Evolutionary conservation across 129 eudicot species (phyloP).

Genomic region (Calendula officinalis): DNA sequence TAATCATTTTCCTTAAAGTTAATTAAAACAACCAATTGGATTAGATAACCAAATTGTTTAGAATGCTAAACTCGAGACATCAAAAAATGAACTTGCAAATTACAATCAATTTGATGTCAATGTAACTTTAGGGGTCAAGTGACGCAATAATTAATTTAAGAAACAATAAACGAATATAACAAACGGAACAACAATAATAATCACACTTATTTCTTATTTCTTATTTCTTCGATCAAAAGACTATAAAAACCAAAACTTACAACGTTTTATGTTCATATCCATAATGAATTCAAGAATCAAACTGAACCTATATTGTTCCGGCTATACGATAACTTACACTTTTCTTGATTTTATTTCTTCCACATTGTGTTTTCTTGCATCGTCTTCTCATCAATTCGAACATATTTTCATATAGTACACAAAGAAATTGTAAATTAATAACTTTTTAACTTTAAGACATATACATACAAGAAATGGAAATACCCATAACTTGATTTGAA

Average conservation of each 20-base stretch:
- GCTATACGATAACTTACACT: conserved; percentile 29
- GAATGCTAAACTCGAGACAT: neutral
- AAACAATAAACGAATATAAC: neutral
- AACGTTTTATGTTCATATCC: conserved; percentile 22
- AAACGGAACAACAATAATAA: neutral
- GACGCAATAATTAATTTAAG: neutral
- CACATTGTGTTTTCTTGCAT: conserved; percentile 20
- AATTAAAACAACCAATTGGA: too few relatives aligned
- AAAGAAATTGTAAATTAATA: conserved; percentile 34
- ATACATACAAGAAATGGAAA: conserved; percentile 52
- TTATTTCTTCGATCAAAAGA: conserved; percentile 22
- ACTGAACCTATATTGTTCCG: conserved; percentile 21
- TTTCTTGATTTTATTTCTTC: conserved; percentile 22
- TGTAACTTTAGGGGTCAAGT: neutral
- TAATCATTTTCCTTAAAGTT: too few relatives aligned
- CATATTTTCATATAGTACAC: conserved; percentile 40
- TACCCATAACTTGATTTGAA: conserved; percentile 41
- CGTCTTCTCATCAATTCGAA: conserved; percentile 23
- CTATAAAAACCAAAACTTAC: conserved; percentile 23
- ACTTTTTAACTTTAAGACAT: conserved; percentile 31
- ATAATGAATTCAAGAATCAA: conserved; percentile 31
- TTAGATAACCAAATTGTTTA: neutral
- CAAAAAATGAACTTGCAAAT: neutral
- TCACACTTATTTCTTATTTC: conserved; percentile 7
- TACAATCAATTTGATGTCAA: neutral